Evolutionary conservation across 2,329 filamentous ascomycete genomes (phyloP).

Genomic region (Helicocarpus griseus): DNA sequence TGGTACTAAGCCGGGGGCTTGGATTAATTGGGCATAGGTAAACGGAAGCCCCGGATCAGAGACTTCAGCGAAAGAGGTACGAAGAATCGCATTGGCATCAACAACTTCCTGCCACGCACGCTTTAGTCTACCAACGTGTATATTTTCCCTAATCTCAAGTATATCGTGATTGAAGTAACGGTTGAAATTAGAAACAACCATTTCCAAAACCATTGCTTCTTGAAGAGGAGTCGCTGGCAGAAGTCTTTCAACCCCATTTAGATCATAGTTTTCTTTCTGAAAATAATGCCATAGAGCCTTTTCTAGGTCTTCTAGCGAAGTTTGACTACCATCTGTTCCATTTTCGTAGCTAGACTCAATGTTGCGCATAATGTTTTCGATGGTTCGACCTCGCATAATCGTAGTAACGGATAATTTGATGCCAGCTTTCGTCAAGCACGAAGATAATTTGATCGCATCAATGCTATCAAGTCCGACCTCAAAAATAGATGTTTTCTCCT

Average conservation of each 20-base stretch:
- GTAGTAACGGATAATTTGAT: conserved; percentile 59
- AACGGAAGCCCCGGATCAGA: conserved; percentile 48
- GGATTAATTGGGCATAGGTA: conserved; percentile 49
- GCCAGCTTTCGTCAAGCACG: conserved; percentile 53
- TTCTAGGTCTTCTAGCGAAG: conserved; percentile 9
- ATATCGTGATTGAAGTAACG: conserved; percentile 83
- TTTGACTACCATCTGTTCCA: background rate
- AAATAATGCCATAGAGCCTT: conserved; percentile 32
- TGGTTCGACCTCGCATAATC: conserved; percentile 64
- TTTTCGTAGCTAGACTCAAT: conserved; percentile 11
- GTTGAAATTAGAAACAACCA: conserved; percentile 62
- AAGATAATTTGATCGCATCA: conserved; percentile 75
- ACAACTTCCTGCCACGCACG: conserved; percentile 55
- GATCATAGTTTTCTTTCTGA: conserved; percentile 22
- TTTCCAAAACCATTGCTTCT: conserved; percentile 75
- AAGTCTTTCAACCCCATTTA: conserved; percentile 45
- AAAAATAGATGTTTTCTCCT: conserved; percentile 56
- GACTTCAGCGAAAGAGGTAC: conserved; percentile 62
- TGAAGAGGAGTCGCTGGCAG: conserved; percentile 75
- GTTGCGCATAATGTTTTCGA: conserved; percentile 47
- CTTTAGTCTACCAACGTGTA: conserved; percentile 49
- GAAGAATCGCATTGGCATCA: conserved; percentile 56
- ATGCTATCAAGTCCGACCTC: conserved; percentile 87
- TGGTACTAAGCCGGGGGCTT: conserved; percentile 14
- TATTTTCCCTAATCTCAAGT: conserved; percentile 46